phyloP scores from a whole-genome alignment of 495 filamentous ascomycete genomes.

The Penicillium pulvis region DNA sequence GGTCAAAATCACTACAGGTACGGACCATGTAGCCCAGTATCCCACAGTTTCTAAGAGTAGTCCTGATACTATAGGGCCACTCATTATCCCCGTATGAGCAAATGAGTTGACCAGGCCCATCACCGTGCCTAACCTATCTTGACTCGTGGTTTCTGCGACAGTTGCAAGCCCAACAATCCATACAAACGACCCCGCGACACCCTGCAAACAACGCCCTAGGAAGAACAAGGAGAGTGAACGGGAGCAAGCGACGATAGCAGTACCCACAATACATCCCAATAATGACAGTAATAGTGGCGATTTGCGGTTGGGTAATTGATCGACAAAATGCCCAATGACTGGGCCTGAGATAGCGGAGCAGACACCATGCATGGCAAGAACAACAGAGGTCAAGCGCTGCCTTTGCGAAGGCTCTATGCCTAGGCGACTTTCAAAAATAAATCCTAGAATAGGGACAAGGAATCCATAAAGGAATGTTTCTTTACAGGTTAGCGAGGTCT shows the following conservation, averaged over 20 bases:
- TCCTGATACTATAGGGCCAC: conserved; percentile 29
- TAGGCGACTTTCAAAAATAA: too few relatives aligned
- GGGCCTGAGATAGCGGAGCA: too few relatives aligned
- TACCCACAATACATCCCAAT: neutral
- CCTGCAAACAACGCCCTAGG: conserved; percentile 24
- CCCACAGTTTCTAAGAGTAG: conserved; percentile 21
- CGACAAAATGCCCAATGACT: conserved; percentile 13
- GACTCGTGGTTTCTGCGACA: conserved; percentile 20
- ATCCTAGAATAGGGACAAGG: too few relatives aligned
- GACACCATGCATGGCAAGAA: too few relatives aligned
- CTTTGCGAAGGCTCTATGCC: too few relatives aligned
- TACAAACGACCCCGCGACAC: conserved; percentile 18
- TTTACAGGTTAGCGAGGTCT: too few relatives aligned
- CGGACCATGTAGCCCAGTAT: conserved; percentile 32
- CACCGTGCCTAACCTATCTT: conserved; percentile 20
- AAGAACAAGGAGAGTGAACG: conserved; percentile 12
- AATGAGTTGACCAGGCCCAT: conserved; percentile 18
- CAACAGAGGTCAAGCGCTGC: too few relatives aligned
- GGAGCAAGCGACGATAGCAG: conserved; percentile 1
- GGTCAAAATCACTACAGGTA: conserved; percentile 20
- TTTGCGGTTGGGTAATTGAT: conserved; percentile 18
- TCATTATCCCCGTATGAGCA: conserved; percentile 15
- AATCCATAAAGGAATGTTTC: too few relatives aligned
- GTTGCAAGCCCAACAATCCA: conserved; percentile 33
- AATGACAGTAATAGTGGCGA: neutral